Conservation (phyloP, 106 monocot species). For the Dendrobium catenatum region DNA sequence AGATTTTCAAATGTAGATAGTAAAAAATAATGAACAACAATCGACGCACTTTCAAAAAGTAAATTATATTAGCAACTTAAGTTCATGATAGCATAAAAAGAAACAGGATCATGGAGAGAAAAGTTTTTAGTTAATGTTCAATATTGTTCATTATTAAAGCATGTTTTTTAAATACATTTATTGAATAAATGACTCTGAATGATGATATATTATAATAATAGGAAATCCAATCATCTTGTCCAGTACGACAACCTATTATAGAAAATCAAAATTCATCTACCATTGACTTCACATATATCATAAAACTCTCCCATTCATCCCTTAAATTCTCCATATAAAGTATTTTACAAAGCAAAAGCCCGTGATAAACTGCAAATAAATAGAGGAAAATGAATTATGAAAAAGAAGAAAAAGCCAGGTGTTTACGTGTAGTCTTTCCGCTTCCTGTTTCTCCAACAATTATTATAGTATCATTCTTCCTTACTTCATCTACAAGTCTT, state of each 20-base stretch:
- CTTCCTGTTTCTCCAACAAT: constrained; percentile 97
- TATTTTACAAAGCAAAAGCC: not conserved
- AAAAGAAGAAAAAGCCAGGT: not conserved
- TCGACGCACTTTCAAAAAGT: not conserved
- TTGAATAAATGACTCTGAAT: no score
- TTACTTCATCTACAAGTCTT: constrained; percentile 78
- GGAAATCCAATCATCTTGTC: no score
- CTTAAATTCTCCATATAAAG: not conserved
- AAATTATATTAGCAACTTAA: not conserved
- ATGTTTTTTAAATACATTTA: no score
- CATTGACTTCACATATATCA: not conserved
- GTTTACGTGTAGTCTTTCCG: constrained; percentile 92
- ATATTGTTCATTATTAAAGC: no score
- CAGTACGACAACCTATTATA: no score
- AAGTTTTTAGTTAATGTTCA: no score
- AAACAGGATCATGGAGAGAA: no score
- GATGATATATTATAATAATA: no score
- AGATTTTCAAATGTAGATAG: not conserved
- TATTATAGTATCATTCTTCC: constrained; percentile 68
- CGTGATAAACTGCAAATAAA: not conserved
- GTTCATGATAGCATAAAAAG: not conserved
- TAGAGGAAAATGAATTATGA: not conserved
- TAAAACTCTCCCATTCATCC: not conserved
- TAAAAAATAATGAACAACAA: not conserved
- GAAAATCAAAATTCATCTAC: no score